A percentile compares a stretch with the other conserved stretches of the same genome.
These are phyloP conservation scores for Ophidiomyces ophidiicola DNA, from an alignment of 2,329 filamentous ascomycete species.

Conservation along the genomic window DNA sequence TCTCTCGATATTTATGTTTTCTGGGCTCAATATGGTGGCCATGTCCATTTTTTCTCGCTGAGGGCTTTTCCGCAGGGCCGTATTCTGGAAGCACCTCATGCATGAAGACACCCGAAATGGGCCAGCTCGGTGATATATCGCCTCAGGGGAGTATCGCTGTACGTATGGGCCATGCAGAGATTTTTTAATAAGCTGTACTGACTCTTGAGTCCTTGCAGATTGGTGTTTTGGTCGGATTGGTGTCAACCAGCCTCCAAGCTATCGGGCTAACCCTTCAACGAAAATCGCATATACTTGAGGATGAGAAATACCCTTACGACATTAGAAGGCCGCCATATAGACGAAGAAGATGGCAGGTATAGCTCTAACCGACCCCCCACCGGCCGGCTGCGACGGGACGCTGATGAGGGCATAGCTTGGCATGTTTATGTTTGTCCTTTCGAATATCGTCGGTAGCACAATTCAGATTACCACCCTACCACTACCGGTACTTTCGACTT, in stretches of 20 bases:
- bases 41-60: constrained; percentile 20
- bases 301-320: constrained; percentile 73
- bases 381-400: neutral
- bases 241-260: constrained; percentile 91
- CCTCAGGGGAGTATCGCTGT: constrained; percentile 66
- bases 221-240: constrained; percentile 80
- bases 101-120: constrained; percentile 43
- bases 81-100: constrained; percentile 20
- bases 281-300: constrained; percentile 95
- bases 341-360: constrained; percentile 76
- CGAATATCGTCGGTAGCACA: constrained; percentile 86
- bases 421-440: constrained; percentile 93
- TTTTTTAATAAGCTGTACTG: constrained; percentile 7
- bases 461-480: constrained; percentile 96
- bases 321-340: constrained; percentile 75
- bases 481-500: constrained; percentile 81
- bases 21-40: constrained; percentile 7
- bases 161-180: constrained; percentile 27
- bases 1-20: neutral
- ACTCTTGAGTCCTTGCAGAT: constrained; percentile 43
- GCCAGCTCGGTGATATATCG: constrained; percentile 61
- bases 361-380: constrained; percentile 9
- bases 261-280: constrained; percentile 90
- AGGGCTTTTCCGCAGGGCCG: constrained; percentile 1
- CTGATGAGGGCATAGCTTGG: constrained; percentile 44